Percentiles rank a stretch among this genome's conserved stretches.
Evolutionary conservation across 2,329 filamentous ascomycete genomes (phyloP).

Genomic region (Onygenales sp.): DNA sequence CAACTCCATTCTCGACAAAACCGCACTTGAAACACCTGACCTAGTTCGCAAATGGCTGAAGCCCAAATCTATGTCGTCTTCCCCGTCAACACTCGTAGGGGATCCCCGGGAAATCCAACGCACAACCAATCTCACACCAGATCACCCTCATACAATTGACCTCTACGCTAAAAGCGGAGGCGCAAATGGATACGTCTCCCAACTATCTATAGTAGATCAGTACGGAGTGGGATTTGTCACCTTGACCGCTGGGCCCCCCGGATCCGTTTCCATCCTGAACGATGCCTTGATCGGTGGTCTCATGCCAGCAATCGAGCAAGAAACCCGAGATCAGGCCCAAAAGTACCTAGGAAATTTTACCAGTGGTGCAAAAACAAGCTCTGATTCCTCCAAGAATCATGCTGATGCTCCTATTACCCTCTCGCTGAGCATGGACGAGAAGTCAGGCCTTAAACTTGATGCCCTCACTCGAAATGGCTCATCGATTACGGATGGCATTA

Average conservation of each 20-base stretch:
- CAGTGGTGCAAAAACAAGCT: not conserved
- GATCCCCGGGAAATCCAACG: slow-evolving; percentile 32
- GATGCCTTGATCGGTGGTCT: slow-evolving; percentile 21
- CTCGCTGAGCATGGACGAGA: slow-evolving; percentile 8
- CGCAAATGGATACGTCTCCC: slow-evolving; percentile 26
- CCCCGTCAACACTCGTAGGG: slow-evolving; percentile 22
- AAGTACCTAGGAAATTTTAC: slow-evolving; percentile 10
- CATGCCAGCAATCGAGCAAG: slow-evolving; percentile 20
- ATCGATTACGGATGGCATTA: slow-evolving; percentile 11
- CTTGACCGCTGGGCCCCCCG: slow-evolving; percentile 21
- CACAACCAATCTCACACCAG: slow-evolving; percentile 15
- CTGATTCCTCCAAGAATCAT: not conserved
- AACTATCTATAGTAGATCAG: slow-evolving; percentile 27
- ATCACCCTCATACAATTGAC: slow-evolving; percentile 23
- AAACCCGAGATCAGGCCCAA: slow-evolving; percentile 18
- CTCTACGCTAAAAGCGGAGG: slow-evolving; percentile 28
- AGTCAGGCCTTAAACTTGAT: slow-evolving; percentile 11
- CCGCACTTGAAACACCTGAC: slow-evolving; percentile 15
- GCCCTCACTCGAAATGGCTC: slow-evolving; percentile 10
- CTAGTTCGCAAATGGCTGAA: slow-evolving; percentile 27
- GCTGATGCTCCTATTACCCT: slow-evolving; percentile 3
- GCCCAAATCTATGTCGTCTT: slow-evolving; percentile 22
- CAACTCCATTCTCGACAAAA: slow-evolving; percentile 20
- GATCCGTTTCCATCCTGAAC: slow-evolving; percentile 18
- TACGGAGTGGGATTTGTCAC: slow-evolving; percentile 25